phyloP scores from a whole-genome alignment of 805 yeast species.

The Saccharomycopsis sp. region DNA sequence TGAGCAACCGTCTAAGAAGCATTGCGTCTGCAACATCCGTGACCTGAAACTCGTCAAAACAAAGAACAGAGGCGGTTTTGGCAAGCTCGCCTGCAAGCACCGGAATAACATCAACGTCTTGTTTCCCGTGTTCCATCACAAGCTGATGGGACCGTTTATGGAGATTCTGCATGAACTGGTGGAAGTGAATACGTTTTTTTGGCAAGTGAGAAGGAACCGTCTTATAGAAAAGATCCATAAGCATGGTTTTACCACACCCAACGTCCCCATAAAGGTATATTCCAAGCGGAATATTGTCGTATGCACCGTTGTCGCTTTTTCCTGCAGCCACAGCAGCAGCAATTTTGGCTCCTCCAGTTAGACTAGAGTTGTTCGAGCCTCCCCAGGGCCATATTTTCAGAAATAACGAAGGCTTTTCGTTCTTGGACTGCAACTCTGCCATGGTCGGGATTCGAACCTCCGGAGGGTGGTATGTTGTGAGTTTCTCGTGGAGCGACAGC shows the following conservation, averaged over 20 bases:
- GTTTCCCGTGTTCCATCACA: slow-evolving; percentile 50
- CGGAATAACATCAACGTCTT: slow-evolving; percentile 77
- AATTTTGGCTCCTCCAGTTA: background rate
- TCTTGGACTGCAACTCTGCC: slow-evolving; percentile 43
- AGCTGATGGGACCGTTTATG: slow-evolving; percentile 84
- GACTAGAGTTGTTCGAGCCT: background rate
- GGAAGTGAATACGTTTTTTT: slow-evolving; percentile 84
- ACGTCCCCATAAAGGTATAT: slow-evolving; percentile 95
- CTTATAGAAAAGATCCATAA: slow-evolving; percentile 89
- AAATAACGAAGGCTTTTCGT: slow-evolving; percentile 26
- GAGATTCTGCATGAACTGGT: slow-evolving; percentile 91
- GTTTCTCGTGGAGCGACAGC: slow-evolving; percentile 48
- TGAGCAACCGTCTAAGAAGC: slow-evolving; percentile 73
- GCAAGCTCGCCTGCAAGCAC: slow-evolving; percentile 79
- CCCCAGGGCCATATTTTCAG: background rate
- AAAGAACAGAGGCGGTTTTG: slow-evolving; percentile 63
- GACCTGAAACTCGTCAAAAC: slow-evolving; percentile 97
- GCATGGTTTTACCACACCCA: slow-evolving; percentile 97
- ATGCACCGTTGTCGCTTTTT: slow-evolving; percentile 23
- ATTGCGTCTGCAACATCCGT: slow-evolving; percentile 99
- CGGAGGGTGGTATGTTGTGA: slow-evolving; percentile 58
- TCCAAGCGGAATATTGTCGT: slow-evolving; percentile 58
- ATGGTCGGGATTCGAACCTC: slow-evolving; percentile 46
- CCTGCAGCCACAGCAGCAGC: background rate
- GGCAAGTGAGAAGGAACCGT: slow-evolving; percentile 75